Evolutionary conservation across 768 basidiomycete genomes (phyloP), one percentile per base, ranked within the genome.

Genomic region (Hemileccinum rubropunctum): DNA sequence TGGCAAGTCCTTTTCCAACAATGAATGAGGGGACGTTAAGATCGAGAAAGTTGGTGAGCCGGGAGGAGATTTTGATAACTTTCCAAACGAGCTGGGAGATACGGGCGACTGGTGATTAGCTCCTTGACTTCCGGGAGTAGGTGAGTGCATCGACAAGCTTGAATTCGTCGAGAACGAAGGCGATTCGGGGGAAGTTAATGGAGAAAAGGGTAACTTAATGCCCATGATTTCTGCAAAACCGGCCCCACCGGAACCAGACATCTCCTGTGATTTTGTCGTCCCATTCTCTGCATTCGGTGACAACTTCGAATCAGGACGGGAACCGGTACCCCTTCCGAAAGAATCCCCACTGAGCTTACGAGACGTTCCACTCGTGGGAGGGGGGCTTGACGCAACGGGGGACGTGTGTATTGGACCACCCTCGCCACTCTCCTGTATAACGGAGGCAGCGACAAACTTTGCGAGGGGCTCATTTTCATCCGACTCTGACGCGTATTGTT

Each of bases 221-320:
- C 66, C 66, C 47, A 65, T 66, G 32, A 68, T 35, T 52, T 68
- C 66, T 18, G 48, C 56, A 28, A 42, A 47, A 32, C 52, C 47
- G 30, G 30, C 4, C 33, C 50, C 57, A 23, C 23, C 23, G 21
- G 50, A 49, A 20, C 42, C 45, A 20, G 53, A 48, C 11, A 23
- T 45, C 43, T 68, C 67, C 12, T 55, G 57, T 42, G 57, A 53
- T 35, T 58, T 68, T 45, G 43, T 39, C 3, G 30, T 38, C 13
- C 28, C 15, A 45, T 47, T 64, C 18, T 68, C 68, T 34, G 47
- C 27, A 10, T 45, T 65, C 6, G 68, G 66, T 5, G 68, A 65
- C 35, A 71, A 54, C 49, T 70, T 73, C n/a, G 75, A 75, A 41
- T 73, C 73, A 13, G 73, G 68, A 10, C 71, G 67, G 17, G 72